Base-by-base conservation (phyloP, 2,329 filamentous ascomycete species). In the Diaporthe citri region DNA sequence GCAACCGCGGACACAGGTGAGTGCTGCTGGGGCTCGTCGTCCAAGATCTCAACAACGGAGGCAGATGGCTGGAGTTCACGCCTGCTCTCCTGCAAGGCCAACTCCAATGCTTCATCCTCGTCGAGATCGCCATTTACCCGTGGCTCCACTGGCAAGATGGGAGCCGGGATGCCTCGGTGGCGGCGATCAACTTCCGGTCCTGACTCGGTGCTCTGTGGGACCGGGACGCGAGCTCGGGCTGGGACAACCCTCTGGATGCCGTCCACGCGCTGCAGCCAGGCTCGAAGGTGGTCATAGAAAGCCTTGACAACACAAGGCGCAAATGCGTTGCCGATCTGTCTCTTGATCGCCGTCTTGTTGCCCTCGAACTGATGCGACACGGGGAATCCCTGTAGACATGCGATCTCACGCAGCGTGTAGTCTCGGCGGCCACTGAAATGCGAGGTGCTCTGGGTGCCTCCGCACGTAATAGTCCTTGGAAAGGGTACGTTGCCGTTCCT, bases 301-400 rank as follows among this genome's bases (percentile, higher is more conserved):
- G 87, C 82, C 36, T 83, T 82, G 1, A 90, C 90, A 0, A 88
- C 87, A 34, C 84, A 85, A 0, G 94, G 90, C 0, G 94, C 93
- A 22, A 96, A 95, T 0, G 94, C 94, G 79, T 97, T 96, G 0
- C 94, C 94, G 76, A 96, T 94, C 80, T 95, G 93, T 76, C 86
- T 88, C 77, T 88, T 88, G 20, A 90, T 84, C 7, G 81, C 80
- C 0, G 81, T 84, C 1, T 22, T 34, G 15, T 3, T 51, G 0
- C 83, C 84, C 0, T 83, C 76, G 79, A 96, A 96, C 0, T 82
- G 81, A 80, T 94, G 93, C 1, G 84, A 80, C 0, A 83, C 76
- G 0, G 93, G 93, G 70, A 97, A 97, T 0, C 92, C 92, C 77
- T 95, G 93, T 0, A 97, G 81, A 4, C 87, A 87, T 0, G 94